Evolutionary conservation across 495 filamentous ascomycete genomes (phyloP).

Genomic region (Xylaria cubensis): DNA sequence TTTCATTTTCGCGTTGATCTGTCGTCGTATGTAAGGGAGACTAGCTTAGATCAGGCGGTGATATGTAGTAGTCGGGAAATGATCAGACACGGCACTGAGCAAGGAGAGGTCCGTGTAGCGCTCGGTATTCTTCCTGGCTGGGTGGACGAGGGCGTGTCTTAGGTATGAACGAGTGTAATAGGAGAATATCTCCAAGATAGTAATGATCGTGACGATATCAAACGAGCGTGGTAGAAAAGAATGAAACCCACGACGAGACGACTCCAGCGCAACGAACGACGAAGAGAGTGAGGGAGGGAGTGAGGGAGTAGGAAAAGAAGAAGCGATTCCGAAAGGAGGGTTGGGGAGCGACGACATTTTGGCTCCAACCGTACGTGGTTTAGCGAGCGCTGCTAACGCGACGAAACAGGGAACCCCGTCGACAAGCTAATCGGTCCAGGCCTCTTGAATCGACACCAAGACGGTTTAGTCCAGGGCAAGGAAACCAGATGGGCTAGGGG

Average conservation of each 20-base stretch:
- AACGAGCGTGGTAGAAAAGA: conserved; percentile 27
- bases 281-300: neutral
- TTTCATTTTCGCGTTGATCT: conserved; percentile 51
- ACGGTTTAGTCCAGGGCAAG: neutral
- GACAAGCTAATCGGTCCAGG: conserved; percentile 9
- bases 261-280: conserved; percentile 20
- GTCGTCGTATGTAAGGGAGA: neutral
- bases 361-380: neutral
- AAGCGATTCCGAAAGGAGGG: conserved; percentile 15
- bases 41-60: neutral
- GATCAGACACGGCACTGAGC: conserved; percentile 4
- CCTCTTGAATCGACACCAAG: conserved; percentile 6
- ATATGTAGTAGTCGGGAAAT: neutral
- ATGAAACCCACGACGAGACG: conserved; percentile 26
- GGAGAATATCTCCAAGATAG: conserved; percentile 26
- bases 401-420: conserved; percentile 10
- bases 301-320: neutral
- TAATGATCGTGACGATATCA: conserved; percentile 1
- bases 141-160: neutral
- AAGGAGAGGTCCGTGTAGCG: neutral
- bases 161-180: conserved; percentile 26
- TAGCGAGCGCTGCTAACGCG: conserved; percentile 12
- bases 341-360: conserved; percentile 20
- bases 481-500: neutral
- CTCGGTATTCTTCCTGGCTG: neutral